Percentiles rank a stretch among this genome's conserved stretches.
These are phyloP conservation scores for Strobilomyces dryophilus DNA, from an alignment of 768 basidiomycete genomes.

Conservation along the genomic window DNA sequence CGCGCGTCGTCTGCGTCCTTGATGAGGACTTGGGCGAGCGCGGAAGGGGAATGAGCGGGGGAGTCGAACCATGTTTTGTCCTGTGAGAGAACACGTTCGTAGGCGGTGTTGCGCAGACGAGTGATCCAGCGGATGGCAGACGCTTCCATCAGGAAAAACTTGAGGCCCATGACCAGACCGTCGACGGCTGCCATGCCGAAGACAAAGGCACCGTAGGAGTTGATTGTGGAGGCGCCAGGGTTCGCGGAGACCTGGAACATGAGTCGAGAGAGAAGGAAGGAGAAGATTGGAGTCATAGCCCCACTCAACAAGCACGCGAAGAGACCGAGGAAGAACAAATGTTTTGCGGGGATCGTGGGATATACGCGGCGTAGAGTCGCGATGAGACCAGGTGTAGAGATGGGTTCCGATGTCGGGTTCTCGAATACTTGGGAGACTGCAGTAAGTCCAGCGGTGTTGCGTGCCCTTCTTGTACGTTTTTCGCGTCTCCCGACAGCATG, in stretches of 20 bases:
- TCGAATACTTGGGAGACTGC: conserved; percentile 6
- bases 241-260: conserved; percentile 72
- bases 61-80: conserved; percentile 88
- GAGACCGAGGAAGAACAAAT: conserved; percentile 65
- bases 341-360: conserved; percentile 73
- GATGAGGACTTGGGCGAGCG: conserved; percentile 70
- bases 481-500: conserved; percentile 37
- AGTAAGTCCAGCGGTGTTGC: not conserved
- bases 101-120: conserved; percentile 51
- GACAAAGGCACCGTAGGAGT: conserved; percentile 67
- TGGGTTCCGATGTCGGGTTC: not conserved
- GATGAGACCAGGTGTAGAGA: conserved; percentile 21
- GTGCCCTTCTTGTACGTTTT: conserved; percentile 18
- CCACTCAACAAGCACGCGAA: conserved; percentile 69
- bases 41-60: conserved; percentile 50
- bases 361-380: conserved; percentile 51
- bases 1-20: conserved; percentile 91
- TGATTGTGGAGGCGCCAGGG: conserved; percentile 62
- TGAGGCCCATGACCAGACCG: conserved; percentile 68
- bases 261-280: conserved; percentile 79
- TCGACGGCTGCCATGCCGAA: conserved; percentile 73
- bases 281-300: conserved; percentile 88
- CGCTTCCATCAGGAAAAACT: conserved; percentile 79
- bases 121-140: conserved; percentile 74
- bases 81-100: conserved; percentile 62